Evolutionary conservation across 805 yeast species (phyloP).

Genomic region (Ogataea dorogensis): DNA sequence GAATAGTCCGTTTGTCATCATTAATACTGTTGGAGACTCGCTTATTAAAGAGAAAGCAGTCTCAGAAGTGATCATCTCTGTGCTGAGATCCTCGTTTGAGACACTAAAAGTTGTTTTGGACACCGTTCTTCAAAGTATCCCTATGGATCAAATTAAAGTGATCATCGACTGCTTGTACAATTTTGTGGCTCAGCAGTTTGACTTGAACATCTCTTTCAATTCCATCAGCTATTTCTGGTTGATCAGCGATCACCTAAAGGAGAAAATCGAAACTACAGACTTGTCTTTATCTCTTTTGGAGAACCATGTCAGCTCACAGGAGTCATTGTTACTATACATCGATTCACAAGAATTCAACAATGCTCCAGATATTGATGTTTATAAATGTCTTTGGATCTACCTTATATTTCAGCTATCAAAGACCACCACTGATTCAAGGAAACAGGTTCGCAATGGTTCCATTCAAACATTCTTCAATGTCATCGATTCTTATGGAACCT

Average conservation of each 20-base stretch:
- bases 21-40: constrained; percentile 25
- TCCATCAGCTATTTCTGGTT: constrained; percentile 92
- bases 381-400: constrained; percentile 58
- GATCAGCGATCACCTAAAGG: constrained; percentile 71
- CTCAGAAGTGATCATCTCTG: constrained; percentile 46
- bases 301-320: constrained; percentile 20
- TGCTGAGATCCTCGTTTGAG: constrained; percentile 71
- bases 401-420: constrained; percentile 59
- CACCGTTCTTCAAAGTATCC: constrained; percentile 75
- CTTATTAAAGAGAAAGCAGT: constrained; percentile 35
- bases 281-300: constrained; percentile 12
- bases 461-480: constrained; percentile 85
- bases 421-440: constrained; percentile 61
- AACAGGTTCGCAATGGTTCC: constrained; percentile 87
- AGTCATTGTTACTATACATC: constrained; percentile 20
- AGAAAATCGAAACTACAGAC: constrained; percentile 24
- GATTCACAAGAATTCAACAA: constrained; percentile 9
- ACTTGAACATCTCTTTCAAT: constrained; percentile 85
- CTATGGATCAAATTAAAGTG: constrained; percentile 57
- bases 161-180: constrained; percentile 70
- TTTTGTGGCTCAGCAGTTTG: constrained; percentile 69
- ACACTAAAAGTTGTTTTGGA: constrained; percentile 81
- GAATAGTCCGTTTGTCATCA: constrained; percentile 54
- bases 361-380: constrained; percentile 26
- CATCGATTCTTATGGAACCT: constrained; percentile 64